phyloP scores from a whole-genome alignment of 2,329 filamentous ascomycete species.

The Paecilomyces niveus region DNA sequence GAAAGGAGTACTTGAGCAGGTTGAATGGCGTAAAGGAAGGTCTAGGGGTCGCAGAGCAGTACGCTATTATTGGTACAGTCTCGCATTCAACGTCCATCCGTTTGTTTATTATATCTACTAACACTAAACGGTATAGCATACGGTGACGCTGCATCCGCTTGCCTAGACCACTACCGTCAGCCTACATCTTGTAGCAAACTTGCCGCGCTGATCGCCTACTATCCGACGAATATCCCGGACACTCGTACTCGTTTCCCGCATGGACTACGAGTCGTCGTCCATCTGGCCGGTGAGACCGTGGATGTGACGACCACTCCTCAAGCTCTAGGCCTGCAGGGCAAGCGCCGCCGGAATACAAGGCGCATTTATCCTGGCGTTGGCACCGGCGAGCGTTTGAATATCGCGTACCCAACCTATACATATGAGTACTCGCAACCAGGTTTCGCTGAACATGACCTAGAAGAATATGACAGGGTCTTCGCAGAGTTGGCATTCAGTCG shows the following conservation, averaged over 20 bases:
- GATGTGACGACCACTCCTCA: constrained; percentile 44
- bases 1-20: constrained; percentile 45
- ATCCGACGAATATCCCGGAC: constrained; percentile 52
- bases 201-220: constrained; percentile 56
- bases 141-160: constrained; percentile 54
- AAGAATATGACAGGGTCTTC: constrained; percentile 58
- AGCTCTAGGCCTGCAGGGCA: constrained; percentile 47
- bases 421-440: constrained; percentile 54
- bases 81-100: background rate
- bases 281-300: constrained; percentile 48
- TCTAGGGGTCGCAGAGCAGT: constrained; percentile 52
- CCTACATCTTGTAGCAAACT: constrained; percentile 47
- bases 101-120: background rate
- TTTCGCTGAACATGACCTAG: constrained; percentile 64
- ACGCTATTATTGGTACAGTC: constrained; percentile 53
- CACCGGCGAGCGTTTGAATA: constrained; percentile 36
- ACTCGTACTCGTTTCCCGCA: constrained; percentile 30
- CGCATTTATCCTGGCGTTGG: constrained; percentile 46
- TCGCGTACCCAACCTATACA: constrained; percentile 37
- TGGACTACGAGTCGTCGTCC: constrained; percentile 46
- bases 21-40: constrained; percentile 47
- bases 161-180: constrained; percentile 52
- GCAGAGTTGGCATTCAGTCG: constrained; percentile 64
- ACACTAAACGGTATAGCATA: constrained; percentile 41
- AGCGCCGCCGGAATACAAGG: constrained; percentile 42